phyloP scores from a whole-genome alignment of 176 grass and related monocot species.

The Puya raimondii region DNA sequence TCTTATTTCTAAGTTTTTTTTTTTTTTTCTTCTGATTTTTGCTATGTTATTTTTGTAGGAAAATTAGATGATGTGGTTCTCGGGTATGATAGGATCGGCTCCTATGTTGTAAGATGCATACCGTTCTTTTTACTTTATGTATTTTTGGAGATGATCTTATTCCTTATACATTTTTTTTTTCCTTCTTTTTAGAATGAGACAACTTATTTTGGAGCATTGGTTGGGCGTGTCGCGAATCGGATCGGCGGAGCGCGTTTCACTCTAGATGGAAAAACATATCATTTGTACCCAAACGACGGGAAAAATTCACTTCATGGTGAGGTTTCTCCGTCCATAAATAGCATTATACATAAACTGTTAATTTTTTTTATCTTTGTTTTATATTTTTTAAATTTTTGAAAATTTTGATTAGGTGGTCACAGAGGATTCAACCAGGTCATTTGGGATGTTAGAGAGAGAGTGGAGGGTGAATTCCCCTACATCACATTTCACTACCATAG shows the following conservation, averaged over 20 bases:
- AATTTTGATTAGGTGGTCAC: slow-evolving; percentile 44
- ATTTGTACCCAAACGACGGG: slow-evolving; percentile 55
- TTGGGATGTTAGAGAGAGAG: slow-evolving; percentile 59
- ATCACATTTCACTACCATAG: slow-evolving; percentile 82
- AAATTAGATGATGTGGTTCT: slow-evolving; percentile 72
- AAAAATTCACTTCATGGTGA: slow-evolving; percentile 66
- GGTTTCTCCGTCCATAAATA: background rate
- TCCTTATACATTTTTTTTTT: background rate
- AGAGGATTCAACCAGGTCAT: slow-evolving; percentile 81
- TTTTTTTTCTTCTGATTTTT: background rate
- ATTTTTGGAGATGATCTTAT: background rate
- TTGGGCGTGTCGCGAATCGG: slow-evolving; percentile 78
- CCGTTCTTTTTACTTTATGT: background rate
- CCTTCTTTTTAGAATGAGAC: slow-evolving; percentile 39
- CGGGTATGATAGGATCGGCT: slow-evolving; percentile 56
- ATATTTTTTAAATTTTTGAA: background rate
- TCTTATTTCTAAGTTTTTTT: background rate
- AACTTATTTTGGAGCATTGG: slow-evolving; percentile 73
- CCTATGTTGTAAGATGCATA: slow-evolving; percentile 44
- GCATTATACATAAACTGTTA: slow-evolving; percentile 9
- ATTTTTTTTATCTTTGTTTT: slow-evolving; percentile 6
- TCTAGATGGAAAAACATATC: slow-evolving; percentile 30
- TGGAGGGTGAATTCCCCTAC: slow-evolving; percentile 54
- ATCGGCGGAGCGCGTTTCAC: slow-evolving; percentile 62
- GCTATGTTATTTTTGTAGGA: slow-evolving; percentile 29